Evolutionary conservation across 2,329 filamentous ascomycete genomes (phyloP), one percentile per base, ranked within the genome.

Genomic region (Colletotrichum musae): DNA sequence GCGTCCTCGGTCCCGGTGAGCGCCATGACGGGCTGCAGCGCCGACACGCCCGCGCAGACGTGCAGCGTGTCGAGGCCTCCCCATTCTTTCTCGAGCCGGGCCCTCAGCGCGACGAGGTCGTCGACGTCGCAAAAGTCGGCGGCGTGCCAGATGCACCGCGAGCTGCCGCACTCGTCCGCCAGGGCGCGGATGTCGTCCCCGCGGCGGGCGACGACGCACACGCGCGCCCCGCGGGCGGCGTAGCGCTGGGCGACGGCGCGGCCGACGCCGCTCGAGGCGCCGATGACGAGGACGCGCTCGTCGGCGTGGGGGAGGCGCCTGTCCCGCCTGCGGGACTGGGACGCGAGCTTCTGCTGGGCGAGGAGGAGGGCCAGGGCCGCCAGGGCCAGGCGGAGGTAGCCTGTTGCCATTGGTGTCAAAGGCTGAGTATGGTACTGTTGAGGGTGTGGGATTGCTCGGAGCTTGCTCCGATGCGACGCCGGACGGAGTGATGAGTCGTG

Each of bases 201-300:
- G 2, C 64, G 64, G 21, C 64, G 58, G 3, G 64, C 64, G 24
- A 67, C 64, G 18, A 67, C 64, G 5, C 64, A 67, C 15, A 67
- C 26, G 1, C 43, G 58, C 15, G 64, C 64, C 24, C 64, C 64
- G 18, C 64, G 64, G 6, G 64, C 36, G 10, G 64, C 64, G 13
- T 67, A 67, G 36, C 43, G 58, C 58, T 57, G 63, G 5, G 64
- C 64, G 26, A 67, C 45, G 12, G 64, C 64, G 10, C 64, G 58
- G 2, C 64, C 64, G 7, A 67, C 64, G 26, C 64, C 64, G 45
- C 64, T 67, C 16, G 64, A 67, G 24, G 64, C 64, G 9, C 64
- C 64, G 41, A 67, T 18, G 32, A 67, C 36, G 51, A 67, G 58
- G n/a, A 67, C 64, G 41, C 64, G 64, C 58, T 67, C 64, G 15